These are phyloP conservation scores for Parastagonospora avenae DNA, from an alignment of 2,329 filamentous ascomycete species.

Conservation along the genomic window DNA sequence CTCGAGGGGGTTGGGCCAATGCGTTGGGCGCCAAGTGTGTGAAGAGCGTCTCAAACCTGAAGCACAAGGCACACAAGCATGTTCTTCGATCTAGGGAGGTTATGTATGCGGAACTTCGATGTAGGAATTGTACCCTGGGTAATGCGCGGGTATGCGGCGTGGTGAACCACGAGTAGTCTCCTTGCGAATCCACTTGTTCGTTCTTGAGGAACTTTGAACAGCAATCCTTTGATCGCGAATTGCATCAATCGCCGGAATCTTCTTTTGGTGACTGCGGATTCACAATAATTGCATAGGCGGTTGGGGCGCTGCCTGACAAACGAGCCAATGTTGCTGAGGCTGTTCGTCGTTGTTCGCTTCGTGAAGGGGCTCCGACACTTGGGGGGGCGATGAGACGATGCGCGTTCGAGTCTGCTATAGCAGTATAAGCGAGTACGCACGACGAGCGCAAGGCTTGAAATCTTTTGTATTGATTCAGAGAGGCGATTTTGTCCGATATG, in stretches of 20 bases:
- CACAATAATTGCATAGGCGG: constrained; percentile 12
- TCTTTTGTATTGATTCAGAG: not conserved
- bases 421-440: constrained; percentile 10
- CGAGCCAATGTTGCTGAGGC: constrained; percentile 8
- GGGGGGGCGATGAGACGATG: constrained; percentile 40
- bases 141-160: constrained; percentile 32
- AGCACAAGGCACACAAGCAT: constrained; percentile 47
- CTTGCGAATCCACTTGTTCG: not conserved
- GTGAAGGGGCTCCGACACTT: constrained; percentile 30
- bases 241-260: too few relatives aligned
- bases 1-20: constrained; percentile 32
- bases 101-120: constrained; percentile 24
- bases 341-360: constrained; percentile 2
- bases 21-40: constrained; percentile 40
- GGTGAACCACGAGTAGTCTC: constrained; percentile 14
- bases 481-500: constrained; percentile 8
- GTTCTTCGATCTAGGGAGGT: constrained; percentile 23
- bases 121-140: constrained; percentile 17
- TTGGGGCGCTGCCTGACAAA: constrained; percentile 12
- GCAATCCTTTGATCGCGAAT: not conserved
- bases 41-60: constrained; percentile 48
- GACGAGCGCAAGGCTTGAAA: constrained; percentile 4
- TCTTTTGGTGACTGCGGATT: too few relatives aligned
- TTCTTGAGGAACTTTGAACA: not conserved
- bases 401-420: constrained; percentile 35